These are phyloP conservation scores for Daldinia decipiens DNA, from an alignment of 495 filamentous ascomycete species.

Conservation along the genomic window DNA sequence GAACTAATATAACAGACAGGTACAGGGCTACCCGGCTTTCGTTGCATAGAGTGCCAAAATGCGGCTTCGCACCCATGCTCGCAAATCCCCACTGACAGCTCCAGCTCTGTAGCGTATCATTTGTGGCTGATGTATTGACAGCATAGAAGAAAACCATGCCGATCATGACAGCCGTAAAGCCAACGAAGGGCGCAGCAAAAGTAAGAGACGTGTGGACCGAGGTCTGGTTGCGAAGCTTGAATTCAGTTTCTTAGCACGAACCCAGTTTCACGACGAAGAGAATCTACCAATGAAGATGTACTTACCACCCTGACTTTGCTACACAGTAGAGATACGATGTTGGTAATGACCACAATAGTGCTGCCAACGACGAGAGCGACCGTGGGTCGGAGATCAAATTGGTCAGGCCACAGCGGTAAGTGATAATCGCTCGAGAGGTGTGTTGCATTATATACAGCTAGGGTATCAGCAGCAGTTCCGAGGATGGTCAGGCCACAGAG, in stretches of 20 bases:
- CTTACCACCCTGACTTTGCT: conserved; percentile 55
- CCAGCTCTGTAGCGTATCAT: conserved; percentile 64
- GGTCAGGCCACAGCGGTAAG: conserved; percentile 61
- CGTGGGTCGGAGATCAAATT: conserved; percentile 63
- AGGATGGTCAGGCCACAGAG: conserved; percentile 61
- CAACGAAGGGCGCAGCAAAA: conserved; percentile 54
- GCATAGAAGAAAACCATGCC: conserved; percentile 64
- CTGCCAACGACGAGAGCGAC: conserved; percentile 60
- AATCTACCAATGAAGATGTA: conserved; percentile 8
- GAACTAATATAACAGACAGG: conserved; percentile 62
- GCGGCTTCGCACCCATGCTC: conserved; percentile 57
- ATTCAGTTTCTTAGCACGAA: conserved; percentile 35
- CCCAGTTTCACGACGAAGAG: background rate
- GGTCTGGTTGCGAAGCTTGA: conserved; percentile 55
- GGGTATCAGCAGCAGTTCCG: conserved; percentile 59
- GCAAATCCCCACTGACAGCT: conserved; percentile 62
- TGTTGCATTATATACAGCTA: conserved; percentile 62
- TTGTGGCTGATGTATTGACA: conserved; percentile 58
- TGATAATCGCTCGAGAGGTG: conserved; percentile 53
- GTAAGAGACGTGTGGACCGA: conserved; percentile 52
- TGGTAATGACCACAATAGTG: conserved; percentile 55
- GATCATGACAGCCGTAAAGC: conserved; percentile 59
- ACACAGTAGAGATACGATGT: conserved; percentile 55
- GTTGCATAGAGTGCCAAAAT: conserved; percentile 60
- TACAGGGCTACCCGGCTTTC: conserved; percentile 62